A percentile compares a stretch with the other conserved stretches of the same genome.
These are phyloP conservation scores for Macrocybe gigantea DNA, from an alignment of 768 basidiomycete species.

Conservation along the genomic window DNA sequence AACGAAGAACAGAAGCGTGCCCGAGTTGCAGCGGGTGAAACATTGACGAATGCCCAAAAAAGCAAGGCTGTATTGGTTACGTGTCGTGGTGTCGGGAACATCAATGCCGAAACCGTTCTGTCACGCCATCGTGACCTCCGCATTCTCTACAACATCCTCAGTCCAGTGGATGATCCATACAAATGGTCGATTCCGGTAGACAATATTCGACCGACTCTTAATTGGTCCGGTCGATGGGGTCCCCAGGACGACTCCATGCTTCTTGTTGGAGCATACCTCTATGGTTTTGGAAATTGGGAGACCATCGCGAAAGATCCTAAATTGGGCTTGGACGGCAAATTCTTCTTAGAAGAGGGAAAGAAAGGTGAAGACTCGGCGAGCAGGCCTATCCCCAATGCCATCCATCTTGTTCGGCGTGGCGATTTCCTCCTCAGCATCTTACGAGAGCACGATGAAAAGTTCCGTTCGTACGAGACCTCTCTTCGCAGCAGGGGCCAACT, in stretches of 20 bases:
- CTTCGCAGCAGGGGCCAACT: constrained; percentile 64
- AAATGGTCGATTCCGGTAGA: constrained; percentile 89
- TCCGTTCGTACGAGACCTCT: constrained; percentile 82
- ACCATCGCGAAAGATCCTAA: constrained; percentile 84
- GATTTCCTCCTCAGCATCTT: constrained; percentile 86
- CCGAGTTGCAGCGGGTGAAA: constrained; percentile 77
- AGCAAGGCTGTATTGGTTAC: constrained; percentile 95
- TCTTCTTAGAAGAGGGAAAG: constrained; percentile 98
- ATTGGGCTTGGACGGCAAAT: constrained; percentile 83
- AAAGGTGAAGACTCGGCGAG: constrained; percentile 82
- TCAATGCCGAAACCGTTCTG: constrained; percentile 97
- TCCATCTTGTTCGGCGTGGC: constrained; percentile 94
- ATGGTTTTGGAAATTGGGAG: constrained; percentile 98
- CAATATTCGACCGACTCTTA: constrained; percentile 87
- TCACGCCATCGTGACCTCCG: constrained; percentile 85
- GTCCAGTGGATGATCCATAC: constrained; percentile 65
- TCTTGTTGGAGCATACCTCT: constrained; percentile 85
- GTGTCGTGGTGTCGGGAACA: constrained; percentile 83
- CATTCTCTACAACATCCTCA: constrained; percentile 79
- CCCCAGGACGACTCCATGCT: constrained; percentile 91
- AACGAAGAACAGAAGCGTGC: constrained; percentile 77
- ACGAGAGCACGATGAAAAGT: constrained; percentile 85
- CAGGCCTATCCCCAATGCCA: constrained; percentile 92
- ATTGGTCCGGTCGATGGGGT: constrained; percentile 96
- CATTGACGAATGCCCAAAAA: constrained; percentile 88